These are phyloP conservation scores for Hemisphaericaspora nanyangensis DNA, from an alignment of 805 yeast genomes.

Conservation along the genomic window DNA sequence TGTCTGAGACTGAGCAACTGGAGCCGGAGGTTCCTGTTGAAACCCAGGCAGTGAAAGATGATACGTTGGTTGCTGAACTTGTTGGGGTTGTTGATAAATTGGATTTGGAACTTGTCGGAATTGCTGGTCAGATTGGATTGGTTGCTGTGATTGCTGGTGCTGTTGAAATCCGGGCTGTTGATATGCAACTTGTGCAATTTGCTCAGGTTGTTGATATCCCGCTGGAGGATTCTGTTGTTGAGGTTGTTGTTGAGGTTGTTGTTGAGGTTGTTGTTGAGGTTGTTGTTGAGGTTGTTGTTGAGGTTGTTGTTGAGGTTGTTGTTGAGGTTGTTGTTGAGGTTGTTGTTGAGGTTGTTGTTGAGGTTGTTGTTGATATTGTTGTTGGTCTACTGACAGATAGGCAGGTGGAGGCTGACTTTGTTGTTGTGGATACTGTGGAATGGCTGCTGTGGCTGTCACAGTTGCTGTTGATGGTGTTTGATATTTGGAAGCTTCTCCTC, in stretches of 20 bases:
- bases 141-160: slow-evolving; percentile 3
- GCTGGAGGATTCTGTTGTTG: too few relatives aligned
- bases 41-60: slow-evolving; percentile 1
- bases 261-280: too few relatives aligned
- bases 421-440: slow-evolving; percentile 4
- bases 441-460: slow-evolving; percentile 5
- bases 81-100: not conserved
- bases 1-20: not conserved
- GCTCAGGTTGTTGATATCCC: slow-evolving; percentile 11
- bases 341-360: too few relatives aligned
- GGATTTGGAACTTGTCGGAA: not conserved
- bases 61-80: not conserved
- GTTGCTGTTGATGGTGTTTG: slow-evolving; percentile 10
- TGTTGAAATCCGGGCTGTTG: slow-evolving; percentile 4
- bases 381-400: slow-evolving; percentile 9
- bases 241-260: too few relatives aligned
- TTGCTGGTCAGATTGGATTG: slow-evolving; percentile 2
- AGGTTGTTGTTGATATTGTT: too few relatives aligned
- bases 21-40: slow-evolving; percentile 5
- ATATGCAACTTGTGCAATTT: slow-evolving; percentile 5
- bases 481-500: slow-evolving; percentile 14
- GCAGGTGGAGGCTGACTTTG: slow-evolving; percentile 7
- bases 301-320: too few relatives aligned
- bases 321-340: too few relatives aligned
- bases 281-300: too few relatives aligned